phyloP scores from a whole-genome alignment of 768 basidiomycete species.

The Lactarius indigo region DNA sequence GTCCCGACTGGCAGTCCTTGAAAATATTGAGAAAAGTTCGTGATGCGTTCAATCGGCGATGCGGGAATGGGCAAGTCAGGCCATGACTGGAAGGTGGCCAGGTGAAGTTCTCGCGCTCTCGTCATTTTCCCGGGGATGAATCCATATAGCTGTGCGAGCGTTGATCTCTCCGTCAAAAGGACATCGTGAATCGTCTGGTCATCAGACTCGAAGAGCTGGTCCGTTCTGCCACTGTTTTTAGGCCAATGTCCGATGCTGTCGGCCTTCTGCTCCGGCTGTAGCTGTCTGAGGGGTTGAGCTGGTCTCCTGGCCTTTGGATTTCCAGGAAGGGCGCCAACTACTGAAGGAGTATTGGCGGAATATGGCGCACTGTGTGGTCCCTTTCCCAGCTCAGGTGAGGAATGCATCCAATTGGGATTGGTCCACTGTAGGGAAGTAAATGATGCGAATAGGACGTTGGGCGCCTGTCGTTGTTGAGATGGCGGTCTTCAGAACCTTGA shows the following conservation, averaged over 20 bases:
- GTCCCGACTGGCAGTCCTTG: constrained; percentile 61
- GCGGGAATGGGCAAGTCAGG: constrained; percentile 44
- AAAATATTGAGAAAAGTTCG: constrained; percentile 58
- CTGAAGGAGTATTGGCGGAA: constrained; percentile 41
- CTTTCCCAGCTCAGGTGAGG: constrained; percentile 48
- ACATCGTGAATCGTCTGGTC: constrained; percentile 55
- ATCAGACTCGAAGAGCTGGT: constrained; percentile 53
- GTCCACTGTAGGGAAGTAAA: constrained; percentile 58
- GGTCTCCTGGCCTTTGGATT: constrained; percentile 13
- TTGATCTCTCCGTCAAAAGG: constrained; percentile 65
- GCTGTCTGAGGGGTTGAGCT: constrained; percentile 36
- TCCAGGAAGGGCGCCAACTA: constrained; percentile 1
- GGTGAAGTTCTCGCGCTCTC: constrained; percentile 62
- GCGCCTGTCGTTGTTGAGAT: constrained; percentile 57
- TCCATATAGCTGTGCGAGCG: constrained; percentile 71
- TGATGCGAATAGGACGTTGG: constrained; percentile 54
- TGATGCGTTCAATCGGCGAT: constrained; percentile 51
- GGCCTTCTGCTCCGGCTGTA: constrained; percentile 45
- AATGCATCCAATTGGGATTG: constrained; percentile 55
- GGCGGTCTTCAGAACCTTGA: constrained; percentile 68
- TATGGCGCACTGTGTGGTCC: constrained; percentile 33
- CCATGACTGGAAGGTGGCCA: constrained; percentile 45
- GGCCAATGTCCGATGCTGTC: constrained; percentile 43
- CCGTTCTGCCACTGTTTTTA: constrained; percentile 42
- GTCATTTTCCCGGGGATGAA: constrained; percentile 64